Evolutionary conservation across 2,329 filamentous ascomycete genomes (phyloP).

Genomic region (Stemphylium lycopersici): DNA sequence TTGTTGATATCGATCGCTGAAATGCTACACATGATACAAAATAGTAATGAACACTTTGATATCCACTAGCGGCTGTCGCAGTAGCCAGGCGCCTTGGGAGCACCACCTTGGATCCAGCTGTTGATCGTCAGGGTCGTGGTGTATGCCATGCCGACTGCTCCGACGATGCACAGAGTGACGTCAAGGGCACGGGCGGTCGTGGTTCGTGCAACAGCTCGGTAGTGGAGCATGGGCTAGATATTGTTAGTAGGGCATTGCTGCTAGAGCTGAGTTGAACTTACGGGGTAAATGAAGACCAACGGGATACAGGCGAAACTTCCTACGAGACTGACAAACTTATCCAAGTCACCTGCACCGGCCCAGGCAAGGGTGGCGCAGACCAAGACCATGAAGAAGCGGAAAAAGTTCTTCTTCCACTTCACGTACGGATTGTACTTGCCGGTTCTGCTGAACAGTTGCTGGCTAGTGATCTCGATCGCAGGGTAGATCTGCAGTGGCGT

Average conservation of each 20-base stretch:
- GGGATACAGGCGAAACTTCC: constrained; percentile 98
- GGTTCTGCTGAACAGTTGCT: constrained; percentile 88
- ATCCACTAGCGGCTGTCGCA: constrained; percentile 57
- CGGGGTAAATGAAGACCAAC: constrained; percentile 95
- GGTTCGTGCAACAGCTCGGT: constrained; percentile 76
- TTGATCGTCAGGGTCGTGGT: constrained; percentile 85
- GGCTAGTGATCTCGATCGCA: constrained; percentile 94
- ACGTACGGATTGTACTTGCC: constrained; percentile 98
- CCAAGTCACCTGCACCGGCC: constrained; percentile 88
- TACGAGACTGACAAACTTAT: constrained; percentile 96
- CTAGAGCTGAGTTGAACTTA: constrained; percentile 59
- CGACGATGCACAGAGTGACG: constrained; percentile 78
- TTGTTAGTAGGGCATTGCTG: constrained; percentile 39
- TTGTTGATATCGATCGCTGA: constrained; percentile 14
- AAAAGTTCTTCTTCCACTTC: constrained; percentile 99
- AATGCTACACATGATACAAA: constrained; percentile 11
- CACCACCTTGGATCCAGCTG: constrained; percentile 75
- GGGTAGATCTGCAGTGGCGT: constrained; percentile 97
- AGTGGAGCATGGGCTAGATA: constrained; percentile 83
- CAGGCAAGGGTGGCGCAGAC: constrained; percentile 87
- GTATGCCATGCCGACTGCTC: constrained; percentile 86
- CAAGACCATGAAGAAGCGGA: constrained; percentile 90
- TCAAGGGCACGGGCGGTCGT: constrained; percentile 73
- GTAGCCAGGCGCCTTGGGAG: constrained; percentile 64
- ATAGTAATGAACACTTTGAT: background rate